Percentiles rank a stretch among this genome's conserved stretches.
Evolutionary conservation across 2,329 filamentous ascomycete genomes (phyloP).

Genomic region (Emergomyces orientalis): DNA sequence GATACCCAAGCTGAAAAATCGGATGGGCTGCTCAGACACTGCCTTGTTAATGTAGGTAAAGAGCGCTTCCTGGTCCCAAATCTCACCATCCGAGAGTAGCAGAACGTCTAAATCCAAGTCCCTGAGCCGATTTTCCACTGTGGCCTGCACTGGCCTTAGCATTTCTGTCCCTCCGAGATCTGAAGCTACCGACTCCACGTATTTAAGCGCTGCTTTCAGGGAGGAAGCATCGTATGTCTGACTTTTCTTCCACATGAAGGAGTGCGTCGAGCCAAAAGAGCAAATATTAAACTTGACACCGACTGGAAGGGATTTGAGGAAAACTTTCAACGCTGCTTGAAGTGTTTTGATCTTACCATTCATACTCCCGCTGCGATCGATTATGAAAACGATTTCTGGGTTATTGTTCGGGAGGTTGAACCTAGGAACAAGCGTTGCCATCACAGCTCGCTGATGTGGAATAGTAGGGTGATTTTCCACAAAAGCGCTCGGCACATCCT

Average conservation of each 20-base stretch:
- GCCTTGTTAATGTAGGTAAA: slow-evolving; percentile 42
- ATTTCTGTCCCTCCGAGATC: slow-evolving; percentile 49
- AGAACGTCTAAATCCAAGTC: slow-evolving; percentile 45
- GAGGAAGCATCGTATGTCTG: slow-evolving; percentile 39
- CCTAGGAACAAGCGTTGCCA: slow-evolving; percentile 61
- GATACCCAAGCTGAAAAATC: slow-evolving; percentile 49
- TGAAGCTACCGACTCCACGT: slow-evolving; percentile 37
- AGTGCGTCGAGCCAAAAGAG: slow-evolving; percentile 43
- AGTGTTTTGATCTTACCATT: slow-evolving; percentile 40
- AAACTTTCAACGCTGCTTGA: slow-evolving; percentile 45
- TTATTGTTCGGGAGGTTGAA: slow-evolving; percentile 50
- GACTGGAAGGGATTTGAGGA: slow-evolving; percentile 50
- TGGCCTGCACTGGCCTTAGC: slow-evolving; percentile 38
- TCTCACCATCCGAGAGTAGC: slow-evolving; percentile 49
- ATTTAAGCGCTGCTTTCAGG: slow-evolving; percentile 36
- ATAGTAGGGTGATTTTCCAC: slow-evolving; percentile 57
- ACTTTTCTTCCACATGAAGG: slow-evolving; percentile 43
- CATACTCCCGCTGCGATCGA: slow-evolving; percentile 60
- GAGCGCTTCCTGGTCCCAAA: slow-evolving; percentile 41
- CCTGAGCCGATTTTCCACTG: slow-evolving; percentile 39
- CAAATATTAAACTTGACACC: slow-evolving; percentile 51
- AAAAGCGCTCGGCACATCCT: slow-evolving; percentile 53
- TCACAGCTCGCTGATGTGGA: slow-evolving; percentile 54
- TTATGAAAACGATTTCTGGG: slow-evolving; percentile 62
- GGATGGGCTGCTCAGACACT: slow-evolving; percentile 36